Evolutionary conservation across 345 rosid species (phyloP).

Genomic region (Balakata baccata): DNA sequence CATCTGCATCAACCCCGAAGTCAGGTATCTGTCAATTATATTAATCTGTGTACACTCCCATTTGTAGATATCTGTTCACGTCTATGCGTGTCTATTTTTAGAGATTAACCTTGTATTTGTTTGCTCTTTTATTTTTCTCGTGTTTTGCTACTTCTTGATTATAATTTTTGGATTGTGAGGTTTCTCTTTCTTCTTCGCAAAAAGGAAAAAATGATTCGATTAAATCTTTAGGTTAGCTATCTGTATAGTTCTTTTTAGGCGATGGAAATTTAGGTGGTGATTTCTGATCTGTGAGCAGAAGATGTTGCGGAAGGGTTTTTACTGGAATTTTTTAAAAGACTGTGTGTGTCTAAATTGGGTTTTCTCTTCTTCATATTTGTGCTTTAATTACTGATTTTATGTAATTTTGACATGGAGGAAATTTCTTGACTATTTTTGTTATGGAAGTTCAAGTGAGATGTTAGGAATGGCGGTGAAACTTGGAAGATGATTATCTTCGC

Average conservation of each 20-base stretch:
- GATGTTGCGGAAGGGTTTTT: neutral
- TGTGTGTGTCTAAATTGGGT: neutral
- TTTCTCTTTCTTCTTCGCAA: no score
- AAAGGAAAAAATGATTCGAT: neutral
- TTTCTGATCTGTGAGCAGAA: neutral
- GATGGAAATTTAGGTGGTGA: neutral
- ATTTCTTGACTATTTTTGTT: neutral
- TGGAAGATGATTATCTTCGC: neutral
- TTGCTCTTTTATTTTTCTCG: neutral
- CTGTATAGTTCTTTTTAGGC: neutral
- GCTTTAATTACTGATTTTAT: neutral
- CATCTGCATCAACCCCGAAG: constrained; percentile 92
- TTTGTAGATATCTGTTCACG: neutral
- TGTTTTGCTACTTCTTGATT: no score
- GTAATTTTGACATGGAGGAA: neutral
- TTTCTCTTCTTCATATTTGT: neutral
- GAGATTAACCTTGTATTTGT: neutral
- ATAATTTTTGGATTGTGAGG: no score
- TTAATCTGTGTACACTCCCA: neutral
- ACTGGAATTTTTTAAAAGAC: neutral
- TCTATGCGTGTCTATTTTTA: neutral
- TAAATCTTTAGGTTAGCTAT: neutral
- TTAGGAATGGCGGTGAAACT: neutral
- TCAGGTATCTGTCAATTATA: constrained; percentile 51
- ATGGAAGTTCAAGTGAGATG: neutral